Evolutionary conservation across 495 filamentous ascomycete genomes (phyloP).

Genomic region (Daldinia childiae): DNA sequence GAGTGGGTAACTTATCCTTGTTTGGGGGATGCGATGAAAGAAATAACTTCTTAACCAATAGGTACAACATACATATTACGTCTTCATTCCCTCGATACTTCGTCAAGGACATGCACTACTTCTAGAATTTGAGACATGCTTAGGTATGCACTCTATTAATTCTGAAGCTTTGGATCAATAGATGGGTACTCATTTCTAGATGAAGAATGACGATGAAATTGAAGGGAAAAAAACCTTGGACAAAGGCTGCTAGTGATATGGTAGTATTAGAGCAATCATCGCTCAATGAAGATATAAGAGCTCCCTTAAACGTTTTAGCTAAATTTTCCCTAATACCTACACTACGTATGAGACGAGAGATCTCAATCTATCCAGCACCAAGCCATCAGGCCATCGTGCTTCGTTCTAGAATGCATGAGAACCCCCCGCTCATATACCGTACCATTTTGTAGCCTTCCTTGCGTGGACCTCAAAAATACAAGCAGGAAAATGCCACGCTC

Average conservation of each 20-base stretch:
- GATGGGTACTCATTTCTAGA: background rate
- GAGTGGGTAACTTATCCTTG: background rate
- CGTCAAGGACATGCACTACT: too few relatives aligned
- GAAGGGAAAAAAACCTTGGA: background rate
- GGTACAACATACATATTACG: background rate
- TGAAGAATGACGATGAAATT: background rate
- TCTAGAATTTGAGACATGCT: too few relatives aligned
- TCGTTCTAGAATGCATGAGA: conserved; percentile 7
- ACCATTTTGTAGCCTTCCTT: conserved; percentile 17
- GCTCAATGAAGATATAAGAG: background rate
- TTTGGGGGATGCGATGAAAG: background rate
- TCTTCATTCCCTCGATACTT: background rate
- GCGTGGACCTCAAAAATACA: conserved; percentile 8
- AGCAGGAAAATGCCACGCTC: conserved; percentile 3
- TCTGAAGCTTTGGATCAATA: too few relatives aligned
- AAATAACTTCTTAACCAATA: background rate
- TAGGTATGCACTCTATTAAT: too few relatives aligned
- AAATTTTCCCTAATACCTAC: conserved; percentile 1
- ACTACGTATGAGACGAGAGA: background rate
- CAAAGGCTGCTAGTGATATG: background rate
- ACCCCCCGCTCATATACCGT: conserved; percentile 4
- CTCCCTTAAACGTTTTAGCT: background rate
- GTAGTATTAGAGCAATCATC: background rate
- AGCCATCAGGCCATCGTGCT: background rate
- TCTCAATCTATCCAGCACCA: background rate